Evolutionary conservation across 1,284 basidiomycete species (phyloP), one percentile per base, ranked within the genome.

Genomic region (Ceratobasidium sp.): DNA sequence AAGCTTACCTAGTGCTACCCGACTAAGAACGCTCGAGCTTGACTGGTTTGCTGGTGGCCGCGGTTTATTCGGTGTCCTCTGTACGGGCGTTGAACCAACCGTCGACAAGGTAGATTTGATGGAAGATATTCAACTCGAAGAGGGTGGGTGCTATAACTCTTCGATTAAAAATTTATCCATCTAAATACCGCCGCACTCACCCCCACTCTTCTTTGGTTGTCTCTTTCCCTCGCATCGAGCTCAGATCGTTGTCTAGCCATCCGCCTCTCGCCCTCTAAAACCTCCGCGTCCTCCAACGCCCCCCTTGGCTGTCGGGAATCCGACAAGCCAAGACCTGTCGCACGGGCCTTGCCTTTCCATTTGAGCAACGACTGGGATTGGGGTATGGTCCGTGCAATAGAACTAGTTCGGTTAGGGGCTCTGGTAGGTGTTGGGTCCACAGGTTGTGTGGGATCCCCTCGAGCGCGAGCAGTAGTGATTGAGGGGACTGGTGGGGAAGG

Each of bases 181-280:
- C 31, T 10, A 63, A 28, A 33, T 8, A 33, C 6, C 7, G 11
- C 15, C 26, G 17, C 2, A 64, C 71, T 49, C 35, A 74, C 71
- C 71, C 60, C 71, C 8, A 60, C 71, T 53, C 71, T 35, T 63
- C 71, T 58, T 64, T 74, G 71, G 39, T 74, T 74, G 26, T 74
- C 71, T 42, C 60, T 58, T 42, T 74, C 71, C 8, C 60, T 42
- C 47, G 71, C 71, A 28, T 74, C 71, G 2, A 74, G 60, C 35
- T 74, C 71, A 23, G 71, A 74, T 60, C 71, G 28, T 47, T 74
- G 71, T 17, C 71, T 60, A 64, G 71, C 71, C 60, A 74, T 74
- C 71, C 71, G 64, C 31, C 71, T 47, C 11, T 74, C 71, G 31
- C 60, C 39, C 37, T 63, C 71, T 33, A 71, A 49, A 31, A 60